A percentile compares a stretch with the other conserved stretches of the same genome.
phyloP scores from a whole-genome alignment of 1,284 basidiomycete genomes.

The Cutaneotrichosporon dermatis region DNA sequence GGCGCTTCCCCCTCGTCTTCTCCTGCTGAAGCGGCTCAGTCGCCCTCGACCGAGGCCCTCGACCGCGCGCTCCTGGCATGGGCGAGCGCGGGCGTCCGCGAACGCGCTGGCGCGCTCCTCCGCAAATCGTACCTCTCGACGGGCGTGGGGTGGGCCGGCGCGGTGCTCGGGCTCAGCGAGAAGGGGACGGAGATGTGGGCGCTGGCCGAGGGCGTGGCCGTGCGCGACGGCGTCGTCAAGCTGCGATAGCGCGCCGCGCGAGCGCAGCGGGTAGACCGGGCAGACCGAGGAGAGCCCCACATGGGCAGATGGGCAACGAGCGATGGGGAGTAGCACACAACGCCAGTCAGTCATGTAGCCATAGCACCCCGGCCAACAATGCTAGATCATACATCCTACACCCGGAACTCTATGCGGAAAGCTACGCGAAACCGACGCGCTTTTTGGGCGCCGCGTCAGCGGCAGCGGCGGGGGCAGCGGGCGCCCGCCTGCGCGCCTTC shows the following conservation, averaged over 20 bases:
- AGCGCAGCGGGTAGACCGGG: too few species aligned
- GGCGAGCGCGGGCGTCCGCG: constrained; percentile 26
- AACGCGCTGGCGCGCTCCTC: constrained; percentile 31
- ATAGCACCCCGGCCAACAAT: neutral
- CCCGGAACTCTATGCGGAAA: neutral
- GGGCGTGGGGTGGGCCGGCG: constrained; percentile 24
- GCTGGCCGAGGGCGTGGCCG: constrained; percentile 17
- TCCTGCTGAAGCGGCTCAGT: neutral
- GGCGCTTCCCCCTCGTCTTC: neutral
- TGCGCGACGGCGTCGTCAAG: constrained; percentile 27
- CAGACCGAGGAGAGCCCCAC: too few species aligned
- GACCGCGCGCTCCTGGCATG: constrained; percentile 34
- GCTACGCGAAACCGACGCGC: constrained; percentile 3
- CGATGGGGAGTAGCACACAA: neutral
- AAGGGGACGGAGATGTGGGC: constrained; percentile 23
- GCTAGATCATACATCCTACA: neutral
- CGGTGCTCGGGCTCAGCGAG: constrained; percentile 21
- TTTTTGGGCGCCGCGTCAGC: neutral
- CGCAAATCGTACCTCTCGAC: constrained; percentile 30
- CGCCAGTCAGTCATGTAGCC: neutral
- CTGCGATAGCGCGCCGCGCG: constrained; percentile 6
- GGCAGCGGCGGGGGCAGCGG: neutral
- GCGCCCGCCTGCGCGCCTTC: neutral
- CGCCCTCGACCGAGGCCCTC: constrained; percentile 4
- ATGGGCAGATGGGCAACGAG: too few species aligned